These are phyloP conservation scores for Mortierella sp. DNA, from an alignment of 371 early-diverging fungal genomes.

Conservation along the genomic window DNA sequence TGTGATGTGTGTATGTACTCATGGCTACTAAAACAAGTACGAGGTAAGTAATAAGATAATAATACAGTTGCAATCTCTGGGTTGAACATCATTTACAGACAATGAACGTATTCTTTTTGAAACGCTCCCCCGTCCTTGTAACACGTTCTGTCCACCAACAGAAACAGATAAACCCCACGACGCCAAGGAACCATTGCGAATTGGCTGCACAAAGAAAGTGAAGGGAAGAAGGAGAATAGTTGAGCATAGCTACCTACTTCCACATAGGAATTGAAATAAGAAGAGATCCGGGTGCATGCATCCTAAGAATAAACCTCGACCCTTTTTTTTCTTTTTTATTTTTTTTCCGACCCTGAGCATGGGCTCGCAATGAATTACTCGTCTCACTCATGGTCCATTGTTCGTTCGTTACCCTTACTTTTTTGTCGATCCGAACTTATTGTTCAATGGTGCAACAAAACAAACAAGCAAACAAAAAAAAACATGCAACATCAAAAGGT, in stretches of 20 bases:
- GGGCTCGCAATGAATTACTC: background rate
- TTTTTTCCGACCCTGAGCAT: background rate
- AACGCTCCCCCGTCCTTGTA: background rate
- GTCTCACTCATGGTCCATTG: background rate
- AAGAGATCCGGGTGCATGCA: background rate
- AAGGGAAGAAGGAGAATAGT: background rate
- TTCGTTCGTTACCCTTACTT: background rate
- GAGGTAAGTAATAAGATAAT: background rate
- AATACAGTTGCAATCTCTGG: background rate
- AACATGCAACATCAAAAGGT: background rate
- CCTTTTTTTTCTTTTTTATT: background rate
- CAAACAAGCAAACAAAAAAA: background rate
- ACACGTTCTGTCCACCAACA: background rate
- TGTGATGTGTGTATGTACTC: too few relatives aligned
- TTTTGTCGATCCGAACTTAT: conserved; percentile 9
- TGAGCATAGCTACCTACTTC: too few relatives aligned
- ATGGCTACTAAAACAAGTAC: too few relatives aligned
- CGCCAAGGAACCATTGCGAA: background rate
- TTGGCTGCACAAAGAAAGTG: background rate
- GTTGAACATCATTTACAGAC: background rate
- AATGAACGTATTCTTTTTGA: background rate
- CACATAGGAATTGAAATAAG: background rate
- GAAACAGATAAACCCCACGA: background rate
- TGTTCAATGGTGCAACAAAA: background rate
- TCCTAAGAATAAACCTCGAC: conserved; percentile 4